phyloP scores from a whole-genome alignment of 768 basidiomycete species.

The Collybia mongolica region DNA sequence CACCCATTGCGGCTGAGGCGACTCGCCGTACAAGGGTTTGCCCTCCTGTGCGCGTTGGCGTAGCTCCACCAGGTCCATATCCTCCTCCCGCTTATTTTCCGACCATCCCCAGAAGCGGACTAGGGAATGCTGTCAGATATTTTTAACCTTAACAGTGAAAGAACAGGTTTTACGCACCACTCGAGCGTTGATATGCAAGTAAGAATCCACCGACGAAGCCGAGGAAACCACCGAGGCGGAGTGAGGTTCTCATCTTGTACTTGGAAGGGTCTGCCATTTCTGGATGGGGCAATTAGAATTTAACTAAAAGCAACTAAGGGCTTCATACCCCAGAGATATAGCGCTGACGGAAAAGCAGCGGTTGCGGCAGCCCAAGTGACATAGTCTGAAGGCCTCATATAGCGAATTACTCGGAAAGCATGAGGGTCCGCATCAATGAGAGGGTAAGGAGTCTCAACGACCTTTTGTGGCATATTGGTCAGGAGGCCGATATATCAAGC shows the following conservation, averaged over 20 bases:
- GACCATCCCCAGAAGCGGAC: slow-evolving; percentile 96
- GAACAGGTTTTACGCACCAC: slow-evolving; percentile 53
- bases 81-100: slow-evolving; percentile 83
- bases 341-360: slow-evolving; percentile 74
- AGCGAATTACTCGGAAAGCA: slow-evolving; percentile 80
- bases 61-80: slow-evolving; percentile 76
- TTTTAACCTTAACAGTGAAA: background rate
- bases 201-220: slow-evolving; percentile 93
- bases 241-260: slow-evolving; percentile 31
- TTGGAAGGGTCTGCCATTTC: slow-evolving; percentile 51
- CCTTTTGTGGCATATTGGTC: slow-evolving; percentile 47
- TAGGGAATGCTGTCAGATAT: slow-evolving; percentile 24
- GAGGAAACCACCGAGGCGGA: slow-evolving; percentile 64
- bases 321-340: slow-evolving; percentile 79
- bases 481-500: slow-evolving; percentile 1
- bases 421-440: slow-evolving; percentile 96
- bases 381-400: slow-evolving; percentile 88
- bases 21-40: slow-evolving; percentile 84
- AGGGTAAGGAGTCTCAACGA: slow-evolving; percentile 69
- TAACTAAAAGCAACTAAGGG: slow-evolving; percentile 2
- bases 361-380: slow-evolving; percentile 80
- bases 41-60: slow-evolving; percentile 72
- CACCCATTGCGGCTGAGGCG: slow-evolving; percentile 79
- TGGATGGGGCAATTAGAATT: slow-evolving; percentile 18
- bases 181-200: slow-evolving; percentile 88